Base-by-base conservation (phyloP, 352 stramenopile species). In the Globisporangium alternatum region DNA sequence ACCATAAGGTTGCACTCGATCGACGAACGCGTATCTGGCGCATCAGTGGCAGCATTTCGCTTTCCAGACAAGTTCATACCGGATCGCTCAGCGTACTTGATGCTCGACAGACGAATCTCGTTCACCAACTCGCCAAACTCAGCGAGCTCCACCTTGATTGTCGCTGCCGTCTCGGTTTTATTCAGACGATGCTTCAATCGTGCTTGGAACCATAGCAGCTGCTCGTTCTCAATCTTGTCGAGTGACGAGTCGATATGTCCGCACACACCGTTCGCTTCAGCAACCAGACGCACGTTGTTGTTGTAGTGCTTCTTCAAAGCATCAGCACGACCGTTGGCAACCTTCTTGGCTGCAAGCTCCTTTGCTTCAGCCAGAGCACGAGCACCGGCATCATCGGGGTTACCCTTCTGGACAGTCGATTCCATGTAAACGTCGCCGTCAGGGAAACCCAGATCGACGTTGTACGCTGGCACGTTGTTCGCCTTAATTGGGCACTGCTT, bases 401-500 rank as follows among this genome's bases (percentile, higher is more conserved):
- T 78, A 64, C 81, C 74, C 68, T 91, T 92, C 47, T 88, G 66
- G 6, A 94, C 83, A 0, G 66, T 77, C 2, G 80, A 88, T 52
- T 93, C 72, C 67, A 90, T 78, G 72, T 93, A 96, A 25, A 88
- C 82, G 45, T 93, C 87, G 17, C 77, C 78, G 51, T 91, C 84
- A 3, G 91, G 84, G 64, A 85, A 94, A 13, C 91, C 91, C 33
- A 94, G 78, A 52, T 96, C 86, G 21, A 89, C 45, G 49, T 76
- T 76, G 62, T 97, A 97, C 10, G 80, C 64, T 33, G 87, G 86
- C 30, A 75, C 44, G 52, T 68, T 78, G 65, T 97, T 88, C 1
- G 90, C 90, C 67, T 94, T 96, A 58, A 97, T 85, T 12, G 90
- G 90, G 67, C 90, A 97, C 60, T 97, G 89, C 61, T 97, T 97